phyloP scores from a whole-genome alignment of 805 yeast species.

The Teunomyces stri region DNA sequence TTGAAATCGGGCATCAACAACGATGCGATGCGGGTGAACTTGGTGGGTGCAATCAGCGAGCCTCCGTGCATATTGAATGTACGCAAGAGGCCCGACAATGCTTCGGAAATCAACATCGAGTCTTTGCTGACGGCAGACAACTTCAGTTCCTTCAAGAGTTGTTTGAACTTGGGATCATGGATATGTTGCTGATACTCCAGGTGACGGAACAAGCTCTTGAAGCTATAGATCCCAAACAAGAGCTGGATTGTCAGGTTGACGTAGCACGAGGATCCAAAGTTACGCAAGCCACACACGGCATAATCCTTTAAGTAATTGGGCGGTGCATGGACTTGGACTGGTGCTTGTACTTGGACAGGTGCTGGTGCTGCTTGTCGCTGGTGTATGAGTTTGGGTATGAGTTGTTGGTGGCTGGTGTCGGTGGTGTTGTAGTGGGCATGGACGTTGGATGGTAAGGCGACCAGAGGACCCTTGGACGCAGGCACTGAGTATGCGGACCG shows the following conservation, averaged over 20 bases:
- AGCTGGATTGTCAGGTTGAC: conserved; percentile 74
- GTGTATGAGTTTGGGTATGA: background rate
- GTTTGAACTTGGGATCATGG: conserved; percentile 29
- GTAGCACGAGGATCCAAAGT: conserved; percentile 74
- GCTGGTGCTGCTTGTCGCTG: conserved; percentile 1
- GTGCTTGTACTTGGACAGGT: too few relatives aligned
- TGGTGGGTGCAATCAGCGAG: conserved; percentile 61
- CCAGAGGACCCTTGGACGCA: background rate
- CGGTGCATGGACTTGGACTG: conserved; percentile 1
- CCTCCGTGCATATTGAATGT: conserved; percentile 61
- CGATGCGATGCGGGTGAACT: conserved; percentile 53
- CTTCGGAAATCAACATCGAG: conserved; percentile 41
- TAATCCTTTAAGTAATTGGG: conserved; percentile 33
- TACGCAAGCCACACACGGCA: conserved; percentile 60
- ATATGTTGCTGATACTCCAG: conserved; percentile 43
- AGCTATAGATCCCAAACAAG: conserved; percentile 51
- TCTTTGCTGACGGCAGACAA: conserved; percentile 11
- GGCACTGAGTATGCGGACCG: conserved; percentile 4
- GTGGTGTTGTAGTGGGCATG: background rate
- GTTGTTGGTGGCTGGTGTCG: background rate
- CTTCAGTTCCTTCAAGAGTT: conserved; percentile 20
- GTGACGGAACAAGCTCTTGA: conserved; percentile 50
- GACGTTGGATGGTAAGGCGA: background rate
- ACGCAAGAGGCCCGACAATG: conserved; percentile 52
- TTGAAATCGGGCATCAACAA: conserved; percentile 60